Percentiles rank a stretch among this genome's conserved stretches.
phyloP scores from a whole-genome alignment of 2,329 filamentous ascomycete species.

The Catunica adiposa region DNA sequence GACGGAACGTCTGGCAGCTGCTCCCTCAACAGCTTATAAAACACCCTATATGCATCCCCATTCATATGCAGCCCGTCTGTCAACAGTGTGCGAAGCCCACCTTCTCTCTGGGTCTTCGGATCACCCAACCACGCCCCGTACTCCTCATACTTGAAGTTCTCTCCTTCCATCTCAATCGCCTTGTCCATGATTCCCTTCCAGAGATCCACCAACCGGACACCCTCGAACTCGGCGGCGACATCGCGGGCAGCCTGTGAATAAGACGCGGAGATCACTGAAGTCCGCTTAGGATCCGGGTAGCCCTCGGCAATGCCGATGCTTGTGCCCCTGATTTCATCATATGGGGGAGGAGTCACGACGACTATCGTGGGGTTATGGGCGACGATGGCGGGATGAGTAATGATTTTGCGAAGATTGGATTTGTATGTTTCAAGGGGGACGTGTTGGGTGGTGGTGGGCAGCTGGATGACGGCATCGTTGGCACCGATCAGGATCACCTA shows the following conservation, averaged over 20 bases:
- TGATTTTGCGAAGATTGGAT: conserved; percentile 52
- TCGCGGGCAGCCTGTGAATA: conserved; percentile 44
- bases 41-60: conserved; percentile 34
- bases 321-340: conserved; percentile 56
- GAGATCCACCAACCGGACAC: conserved; percentile 58
- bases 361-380: conserved; percentile 59
- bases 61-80: conserved; percentile 43
- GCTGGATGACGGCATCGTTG: conserved; percentile 65
- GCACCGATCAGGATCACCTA: conserved; percentile 72
- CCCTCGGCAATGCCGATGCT: conserved; percentile 31
- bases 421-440: conserved; percentile 62
- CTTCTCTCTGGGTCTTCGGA: conserved; percentile 31
- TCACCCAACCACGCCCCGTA: conserved; percentile 38
- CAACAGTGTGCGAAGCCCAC: conserved; percentile 35
- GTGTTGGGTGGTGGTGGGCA: conserved; percentile 50
- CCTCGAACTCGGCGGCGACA: conserved; percentile 52
- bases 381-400: conserved; percentile 51
- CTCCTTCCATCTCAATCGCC: conserved; percentile 37
- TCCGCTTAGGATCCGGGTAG: conserved; percentile 27
- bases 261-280: conserved; percentile 33
- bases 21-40: conserved; percentile 30
- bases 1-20: conserved; percentile 33
- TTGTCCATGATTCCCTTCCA: conserved; percentile 62
- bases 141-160: conserved; percentile 21
- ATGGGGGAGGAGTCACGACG: conserved; percentile 65